A percentile compares a stretch with the other conserved stretches of the same genome.
Conservation (phyloP, 225 moss, liverwort and hornwort genomes). For the Ulota crispa region DNA sequence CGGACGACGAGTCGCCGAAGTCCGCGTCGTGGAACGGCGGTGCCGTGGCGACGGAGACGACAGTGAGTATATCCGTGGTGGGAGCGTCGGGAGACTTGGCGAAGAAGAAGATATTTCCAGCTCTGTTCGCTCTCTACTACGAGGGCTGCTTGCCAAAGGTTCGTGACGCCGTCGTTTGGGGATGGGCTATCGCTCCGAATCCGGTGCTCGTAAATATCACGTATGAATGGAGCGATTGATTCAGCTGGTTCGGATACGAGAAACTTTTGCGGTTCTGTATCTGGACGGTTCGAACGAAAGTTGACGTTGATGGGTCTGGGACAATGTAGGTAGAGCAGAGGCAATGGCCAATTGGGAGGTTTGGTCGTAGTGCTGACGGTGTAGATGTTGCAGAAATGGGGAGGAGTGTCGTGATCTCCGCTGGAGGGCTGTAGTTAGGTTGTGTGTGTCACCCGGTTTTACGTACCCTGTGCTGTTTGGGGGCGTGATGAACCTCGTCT, state of each 20-base stretch:
- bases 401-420: not conserved
- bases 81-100: slow-evolving; percentile 97
- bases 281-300: not conserved
- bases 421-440: not conserved
- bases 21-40: slow-evolving; percentile 37
- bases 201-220: not conserved
- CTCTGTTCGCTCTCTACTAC: slow-evolving; percentile 89
- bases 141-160: slow-evolving; percentile 99
- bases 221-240: not conserved
- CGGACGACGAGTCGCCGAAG: slow-evolving; percentile 25
- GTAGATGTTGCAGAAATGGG: no score
- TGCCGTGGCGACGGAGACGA: slow-evolving; percentile 48
- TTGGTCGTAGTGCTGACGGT: no score
- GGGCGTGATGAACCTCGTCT: not conserved
- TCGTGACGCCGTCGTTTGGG: not conserved
- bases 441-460: not conserved
- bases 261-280: not conserved
- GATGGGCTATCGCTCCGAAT: not conserved
- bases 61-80: slow-evolving; percentile 84
- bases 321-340: no score
- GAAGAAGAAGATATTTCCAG: slow-evolving; percentile 97
- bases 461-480: not conserved
- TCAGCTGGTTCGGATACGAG: not conserved
- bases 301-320: no score
- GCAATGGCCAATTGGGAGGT: no score